Evolutionary conservation across 2,329 filamentous ascomycete species (phyloP), one percentile per base, ranked within the genome.

Genomic region (Diplodia scrobiculata): DNA sequence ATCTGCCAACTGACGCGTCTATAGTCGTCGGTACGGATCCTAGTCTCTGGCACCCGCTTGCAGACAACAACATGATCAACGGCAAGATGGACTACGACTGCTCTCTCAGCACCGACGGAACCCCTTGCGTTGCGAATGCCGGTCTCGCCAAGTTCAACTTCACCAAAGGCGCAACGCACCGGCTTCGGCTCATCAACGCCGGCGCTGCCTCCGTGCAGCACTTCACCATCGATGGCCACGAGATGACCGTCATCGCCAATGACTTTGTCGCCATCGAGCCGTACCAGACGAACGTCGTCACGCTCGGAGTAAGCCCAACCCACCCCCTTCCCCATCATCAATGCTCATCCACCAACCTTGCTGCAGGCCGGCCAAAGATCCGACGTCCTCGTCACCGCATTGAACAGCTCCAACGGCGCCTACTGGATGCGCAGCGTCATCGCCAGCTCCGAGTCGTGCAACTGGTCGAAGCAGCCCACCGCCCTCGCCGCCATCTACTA

Each of bases 401-500:
- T 25, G 25, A 72, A 73, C 34, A 70, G 72, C 21, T 71, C 73
- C 34, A 70, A 71, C 58, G 63, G 71, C 66, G 69, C 72, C 1
- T 73, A 72, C 65, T 79, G 77, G 76, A 78, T 79, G 76, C 74
- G 78, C 66, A 70, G 70, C 11, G 66, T 68, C 14, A 32, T 55
- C 9, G 70, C 71, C 17, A 70, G 75, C 17, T 36, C 34, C 17
- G 17, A 11, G 1, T 14, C 53, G 2, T 58, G 53, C 53, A 45
- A 11, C 53, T 58, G 7, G 10, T 41, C 53, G 11, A 68, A 67
- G 51, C 71, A 73, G 67, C 70, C 47, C 25, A 65, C 70, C 59
- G 63, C 71, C 67, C 2, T 86, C 0, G 89, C 88, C 0, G 85
- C 83, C 11, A 81, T 91, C 60, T 89, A 89, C 77, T 91, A 91